Percentiles rank a stretch among this genome's conserved stretches.
These are phyloP conservation scores for Naganishia randhawae DNA, from an alignment of 768 basidiomycete genomes.

Conservation along the genomic window DNA sequence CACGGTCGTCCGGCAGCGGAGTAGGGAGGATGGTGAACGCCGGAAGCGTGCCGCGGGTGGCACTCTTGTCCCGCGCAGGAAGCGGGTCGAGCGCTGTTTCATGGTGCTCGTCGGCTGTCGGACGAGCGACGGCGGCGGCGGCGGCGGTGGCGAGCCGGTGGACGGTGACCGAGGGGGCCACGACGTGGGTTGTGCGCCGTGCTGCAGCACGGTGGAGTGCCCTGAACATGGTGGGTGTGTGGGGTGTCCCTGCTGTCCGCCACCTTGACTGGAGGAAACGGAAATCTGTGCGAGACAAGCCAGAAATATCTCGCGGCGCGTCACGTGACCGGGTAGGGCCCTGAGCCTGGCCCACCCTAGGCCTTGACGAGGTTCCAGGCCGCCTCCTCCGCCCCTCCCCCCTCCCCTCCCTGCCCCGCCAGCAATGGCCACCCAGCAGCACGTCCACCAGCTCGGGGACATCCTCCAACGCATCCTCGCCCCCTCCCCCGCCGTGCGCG, in stretches of 20 bases:
- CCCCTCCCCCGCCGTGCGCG: neutral
- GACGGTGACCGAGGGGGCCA: neutral
- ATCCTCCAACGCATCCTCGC: neutral
- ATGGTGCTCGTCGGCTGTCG: neutral
- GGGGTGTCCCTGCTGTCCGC: neutral
- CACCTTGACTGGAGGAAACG: too few species aligned
- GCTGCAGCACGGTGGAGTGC: neutral
- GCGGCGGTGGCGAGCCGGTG: neutral
- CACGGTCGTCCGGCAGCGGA: constrained; percentile 25
- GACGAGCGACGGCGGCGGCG: neutral
- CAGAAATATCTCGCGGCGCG: too few species aligned
- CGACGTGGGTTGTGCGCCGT: neutral
- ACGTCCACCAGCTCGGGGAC: constrained; percentile 5
- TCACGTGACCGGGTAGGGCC: neutral
- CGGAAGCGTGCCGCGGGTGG: neutral
- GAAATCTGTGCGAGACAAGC: too few species aligned
- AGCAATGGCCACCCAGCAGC: constrained; percentile 6
- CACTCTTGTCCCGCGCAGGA: neutral
- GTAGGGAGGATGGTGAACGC: constrained; percentile 28
- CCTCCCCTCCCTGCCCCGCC: too few species aligned
- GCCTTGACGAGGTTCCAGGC: too few species aligned
- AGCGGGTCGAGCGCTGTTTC: constrained; percentile 3
- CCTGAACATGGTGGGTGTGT: neutral
- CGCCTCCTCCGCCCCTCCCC: too few species aligned
- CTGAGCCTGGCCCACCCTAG: too few species aligned